Conservation (phyloP, 192 early-diverging fungal genomes). For the Coemansia guatemalensis region DNA sequence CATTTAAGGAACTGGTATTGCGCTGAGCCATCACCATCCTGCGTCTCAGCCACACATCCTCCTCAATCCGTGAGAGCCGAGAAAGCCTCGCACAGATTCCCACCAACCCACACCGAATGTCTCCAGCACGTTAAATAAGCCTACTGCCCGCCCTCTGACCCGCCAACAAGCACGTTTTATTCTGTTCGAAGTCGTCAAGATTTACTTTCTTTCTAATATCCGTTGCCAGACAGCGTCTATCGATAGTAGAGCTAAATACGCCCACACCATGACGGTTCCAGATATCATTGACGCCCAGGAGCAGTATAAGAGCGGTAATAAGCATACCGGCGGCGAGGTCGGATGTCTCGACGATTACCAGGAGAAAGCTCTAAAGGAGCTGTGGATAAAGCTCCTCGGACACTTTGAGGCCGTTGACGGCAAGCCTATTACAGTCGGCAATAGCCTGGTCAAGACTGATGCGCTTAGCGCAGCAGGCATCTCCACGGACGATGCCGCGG, state of each 20-base stretch:
- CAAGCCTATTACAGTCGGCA: conserved; percentile 34
- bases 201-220: no score
- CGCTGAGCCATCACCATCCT: no score
- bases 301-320: conserved; percentile 22
- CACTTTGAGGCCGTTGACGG: conserved; percentile 21
- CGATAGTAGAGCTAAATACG: not conserved
- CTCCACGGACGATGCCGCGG: not conserved
- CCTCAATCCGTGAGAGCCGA: no score
- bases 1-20: no score
- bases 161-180: no score
- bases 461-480: conserved; percentile 5
- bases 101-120: no score
- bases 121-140: no score
- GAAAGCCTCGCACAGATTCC: no score
- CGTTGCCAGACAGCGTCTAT: not conserved
- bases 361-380: conserved; percentile 28
- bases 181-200: no score
- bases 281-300: conserved; percentile 16
- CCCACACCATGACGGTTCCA: conserved; percentile 13
- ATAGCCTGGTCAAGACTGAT: conserved; percentile 11
- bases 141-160: no score
- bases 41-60: no score
- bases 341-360: conserved; percentile 27
- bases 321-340: conserved; percentile 16
- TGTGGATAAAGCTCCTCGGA: conserved; percentile 34